These are phyloP conservation scores for Dryadomyces quercus-mongolicae DNA, from an alignment of 2,329 filamentous ascomycete genomes.

Conservation along the genomic window DNA sequence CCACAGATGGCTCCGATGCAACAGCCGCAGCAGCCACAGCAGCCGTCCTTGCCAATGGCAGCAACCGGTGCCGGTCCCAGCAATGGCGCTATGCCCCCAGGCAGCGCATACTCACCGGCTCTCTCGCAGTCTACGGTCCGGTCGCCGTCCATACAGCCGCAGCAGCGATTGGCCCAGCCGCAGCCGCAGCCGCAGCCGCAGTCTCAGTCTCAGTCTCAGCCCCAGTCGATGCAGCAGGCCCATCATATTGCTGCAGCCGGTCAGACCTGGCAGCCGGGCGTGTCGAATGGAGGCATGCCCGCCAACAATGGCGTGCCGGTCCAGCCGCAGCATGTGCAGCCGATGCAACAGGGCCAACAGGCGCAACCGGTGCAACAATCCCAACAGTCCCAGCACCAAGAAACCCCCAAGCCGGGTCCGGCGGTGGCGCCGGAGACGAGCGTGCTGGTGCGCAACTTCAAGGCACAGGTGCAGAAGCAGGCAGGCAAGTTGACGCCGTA, in stretches of 20 bases:
- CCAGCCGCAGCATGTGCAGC: not conserved
- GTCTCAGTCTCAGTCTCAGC: too few species aligned
- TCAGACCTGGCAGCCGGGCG: not conserved
- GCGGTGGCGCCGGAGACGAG: conserved; percentile 19
- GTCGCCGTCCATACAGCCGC: not conserved
- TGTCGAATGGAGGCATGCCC: not conserved
- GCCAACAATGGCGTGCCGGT: not conserved
- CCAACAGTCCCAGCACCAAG: not conserved
- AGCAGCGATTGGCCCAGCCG: not conserved
- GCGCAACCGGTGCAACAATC: not conserved
- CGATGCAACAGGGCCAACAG: not conserved
- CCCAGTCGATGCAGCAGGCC: not conserved
- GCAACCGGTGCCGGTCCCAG: too few species aligned
- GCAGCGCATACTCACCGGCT: too few species aligned
- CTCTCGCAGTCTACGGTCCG: too few species aligned
- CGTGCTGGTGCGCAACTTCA: conserved; percentile 30
- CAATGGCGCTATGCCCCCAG: too few species aligned
- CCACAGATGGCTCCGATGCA: too few species aligned
- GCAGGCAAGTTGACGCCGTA: conserved; percentile 25
- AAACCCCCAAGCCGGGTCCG: not conserved
- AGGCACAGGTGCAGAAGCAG: conserved; percentile 32
- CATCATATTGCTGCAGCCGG: too few species aligned
- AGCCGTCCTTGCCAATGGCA: too few species aligned
- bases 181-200: not conserved
- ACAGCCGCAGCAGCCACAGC: too few species aligned